phyloP scores from a whole-genome alignment of 2,329 filamentous ascomycete genomes.

The Fusarium secorum region DNA sequence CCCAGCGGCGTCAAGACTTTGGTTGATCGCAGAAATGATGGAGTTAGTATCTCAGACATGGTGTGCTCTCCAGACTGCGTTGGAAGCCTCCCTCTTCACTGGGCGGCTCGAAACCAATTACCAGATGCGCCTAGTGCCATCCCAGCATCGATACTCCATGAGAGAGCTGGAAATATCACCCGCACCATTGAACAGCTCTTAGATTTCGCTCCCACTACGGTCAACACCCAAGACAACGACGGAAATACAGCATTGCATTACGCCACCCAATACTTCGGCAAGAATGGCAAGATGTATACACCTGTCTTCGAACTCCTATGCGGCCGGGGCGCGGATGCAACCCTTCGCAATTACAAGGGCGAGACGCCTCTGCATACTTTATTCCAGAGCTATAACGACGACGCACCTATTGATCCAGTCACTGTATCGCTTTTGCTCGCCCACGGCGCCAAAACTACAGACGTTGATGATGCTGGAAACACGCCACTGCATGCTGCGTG shows the following conservation, averaged over 20 bases:
- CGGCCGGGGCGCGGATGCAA: background rate
- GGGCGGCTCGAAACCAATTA: background rate
- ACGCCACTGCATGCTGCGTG: background rate
- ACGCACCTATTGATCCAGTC: background rate
- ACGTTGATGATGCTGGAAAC: background rate
- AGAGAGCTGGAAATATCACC: background rate
- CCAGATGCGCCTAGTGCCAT: background rate
- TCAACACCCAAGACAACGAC: background rate
- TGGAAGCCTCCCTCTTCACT: background rate
- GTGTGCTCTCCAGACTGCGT: background rate
- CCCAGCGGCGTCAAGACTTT: background rate
- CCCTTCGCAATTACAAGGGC: background rate
- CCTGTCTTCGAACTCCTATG: background rate
- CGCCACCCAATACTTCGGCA: background rate
- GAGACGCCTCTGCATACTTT: background rate
- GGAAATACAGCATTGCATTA: background rate
- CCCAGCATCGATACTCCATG: background rate
- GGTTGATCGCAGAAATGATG: background rate
- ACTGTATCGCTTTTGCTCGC: background rate
- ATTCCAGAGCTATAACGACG: fast-evolving
- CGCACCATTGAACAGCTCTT: background rate
- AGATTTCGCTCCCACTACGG: background rate
- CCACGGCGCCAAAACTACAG: background rate
- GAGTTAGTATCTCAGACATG: background rate
- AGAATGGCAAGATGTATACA: background rate